Base-by-base conservation (phyloP, 108 stramenopile genomes). In the Cyclotella cryptica region DNA sequence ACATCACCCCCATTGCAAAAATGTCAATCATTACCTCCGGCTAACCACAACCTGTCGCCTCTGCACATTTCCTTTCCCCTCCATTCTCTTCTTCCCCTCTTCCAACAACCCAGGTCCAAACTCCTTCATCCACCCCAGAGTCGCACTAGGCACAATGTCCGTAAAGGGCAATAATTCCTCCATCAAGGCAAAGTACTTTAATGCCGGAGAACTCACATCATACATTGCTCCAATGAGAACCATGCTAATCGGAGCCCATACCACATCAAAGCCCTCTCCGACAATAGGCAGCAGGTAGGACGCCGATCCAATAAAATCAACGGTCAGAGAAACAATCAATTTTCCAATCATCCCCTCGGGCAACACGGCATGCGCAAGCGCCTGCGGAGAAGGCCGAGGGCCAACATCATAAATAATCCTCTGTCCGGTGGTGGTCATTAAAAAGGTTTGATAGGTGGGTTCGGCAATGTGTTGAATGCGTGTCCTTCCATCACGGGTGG, bases 91-190 rank as follows among this genome's bases (percentile, higher is more conserved):
- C 65, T 55, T 79, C 6, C 71, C 63, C 68, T 79, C 72, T 1
- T 82, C 82, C 41, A 86, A 28, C 27, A 86, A 65, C 0, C 46
- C 85, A 43, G 85, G 81, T 41, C 84, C 90, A 78, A 88, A 90
- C 69, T 94, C 89, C 60, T 68, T 84, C 54, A 90, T 54, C 95
- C 96, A 98, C 22, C 96, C 96, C 63, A 96, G 73, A 5, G 93
- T 94, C 5, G 96, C 97, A 43, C 88, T 82, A 17, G 97, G 97
- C 21, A 98, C 80, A 51, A 95, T 83, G 79, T 98, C 97, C 22
- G 96, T 98, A 78, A 98, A 96, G 11, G 97, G 97, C 47, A 98
- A 53, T 18, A 96, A 41, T 75, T 98, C 96, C 73, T 97, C 96
- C 12, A 90, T 49, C 65, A 95, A 89, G 6, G 80, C 77, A 14